phyloP scores from a whole-genome alignment of 768 basidiomycete genomes.

The Trametes sanguinea region DNA sequence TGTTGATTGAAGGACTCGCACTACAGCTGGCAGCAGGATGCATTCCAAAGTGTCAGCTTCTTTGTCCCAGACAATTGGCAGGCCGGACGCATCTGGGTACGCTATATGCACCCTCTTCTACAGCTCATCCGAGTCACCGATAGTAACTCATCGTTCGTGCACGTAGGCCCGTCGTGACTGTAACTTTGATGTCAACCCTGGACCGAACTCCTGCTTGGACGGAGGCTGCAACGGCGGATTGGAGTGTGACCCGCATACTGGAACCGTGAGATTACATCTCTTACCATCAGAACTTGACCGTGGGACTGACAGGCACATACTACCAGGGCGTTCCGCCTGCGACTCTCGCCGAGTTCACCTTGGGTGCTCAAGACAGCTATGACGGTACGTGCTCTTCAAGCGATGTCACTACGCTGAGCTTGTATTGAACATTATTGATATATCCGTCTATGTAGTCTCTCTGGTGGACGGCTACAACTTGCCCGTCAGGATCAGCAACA shows the following conservation, averaged over 20 bases:
- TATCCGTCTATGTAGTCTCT: constrained; percentile 25
- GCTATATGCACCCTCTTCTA: neutral
- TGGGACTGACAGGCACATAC: neutral
- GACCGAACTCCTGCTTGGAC: constrained; percentile 35
- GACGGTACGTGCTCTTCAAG: constrained; percentile 29
- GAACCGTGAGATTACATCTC: constrained; percentile 36
- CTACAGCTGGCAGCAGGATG: constrained; percentile 32
- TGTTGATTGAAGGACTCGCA: no score
- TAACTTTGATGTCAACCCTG: constrained; percentile 33
- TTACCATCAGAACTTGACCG: neutral
- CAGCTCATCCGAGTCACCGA: neutral
- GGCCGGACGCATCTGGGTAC: constrained; percentile 42
- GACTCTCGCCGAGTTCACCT: constrained; percentile 40
- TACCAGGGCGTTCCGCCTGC: constrained; percentile 38
- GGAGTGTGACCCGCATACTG: constrained; percentile 37
- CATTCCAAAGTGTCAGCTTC: constrained; percentile 33
- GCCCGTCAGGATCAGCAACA: constrained; percentile 37
- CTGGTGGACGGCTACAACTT: constrained; percentile 38
- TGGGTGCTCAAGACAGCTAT: constrained; percentile 35
- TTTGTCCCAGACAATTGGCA: constrained; percentile 42
- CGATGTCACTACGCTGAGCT: neutral
- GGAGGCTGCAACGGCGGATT: constrained; percentile 47
- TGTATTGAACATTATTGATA: neutral
- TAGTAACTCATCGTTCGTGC: neutral
- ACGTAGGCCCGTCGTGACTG: constrained; percentile 41